Conservation (phyloP, 768 basidiomycete genomes). For the Rhizopogon rudus region DNA sequence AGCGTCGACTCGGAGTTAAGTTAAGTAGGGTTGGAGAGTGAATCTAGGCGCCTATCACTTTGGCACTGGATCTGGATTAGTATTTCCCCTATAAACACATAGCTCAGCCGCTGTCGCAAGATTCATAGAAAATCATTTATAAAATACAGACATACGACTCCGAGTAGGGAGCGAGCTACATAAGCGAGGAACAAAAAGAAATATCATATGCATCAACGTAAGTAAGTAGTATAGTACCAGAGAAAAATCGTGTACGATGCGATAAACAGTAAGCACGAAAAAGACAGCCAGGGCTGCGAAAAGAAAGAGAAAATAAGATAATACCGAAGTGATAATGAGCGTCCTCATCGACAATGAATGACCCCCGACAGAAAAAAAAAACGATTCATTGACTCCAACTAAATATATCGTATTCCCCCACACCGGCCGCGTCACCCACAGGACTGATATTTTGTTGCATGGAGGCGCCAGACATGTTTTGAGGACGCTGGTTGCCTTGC, state of each 20-base stretch:
- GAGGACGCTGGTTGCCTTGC: constrained; percentile 29
- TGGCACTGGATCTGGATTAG: background rate
- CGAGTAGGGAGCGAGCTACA: background rate
- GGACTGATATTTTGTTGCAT: constrained; percentile 40
- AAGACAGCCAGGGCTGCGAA: background rate
- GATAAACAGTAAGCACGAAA: background rate
- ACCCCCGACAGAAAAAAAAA: constrained; percentile 7
- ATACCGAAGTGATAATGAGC: constrained; percentile 22
- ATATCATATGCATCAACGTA: background rate
- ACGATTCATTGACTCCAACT: constrained; percentile 45
- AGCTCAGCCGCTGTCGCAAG: background rate
- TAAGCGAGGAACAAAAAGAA: constrained; percentile 1
- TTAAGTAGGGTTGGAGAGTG: background rate
- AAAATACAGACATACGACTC: constrained; percentile 26
- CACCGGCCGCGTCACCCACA: constrained; percentile 36
- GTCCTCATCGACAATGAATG: constrained; percentile 12
- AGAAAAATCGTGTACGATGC: background rate
- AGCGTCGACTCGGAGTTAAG: background rate
- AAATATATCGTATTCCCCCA: constrained; percentile 53
- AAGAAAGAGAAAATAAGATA: constrained; percentile 12
- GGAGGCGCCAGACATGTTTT: constrained; percentile 50
- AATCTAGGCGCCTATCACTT: background rate
- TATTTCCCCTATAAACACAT: background rate
- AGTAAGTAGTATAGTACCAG: background rate
- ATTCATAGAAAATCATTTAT: constrained; percentile 16